Base-by-base conservation (phyloP, 2,329 filamentous ascomycete species). In the Zasmidium cellare region DNA sequence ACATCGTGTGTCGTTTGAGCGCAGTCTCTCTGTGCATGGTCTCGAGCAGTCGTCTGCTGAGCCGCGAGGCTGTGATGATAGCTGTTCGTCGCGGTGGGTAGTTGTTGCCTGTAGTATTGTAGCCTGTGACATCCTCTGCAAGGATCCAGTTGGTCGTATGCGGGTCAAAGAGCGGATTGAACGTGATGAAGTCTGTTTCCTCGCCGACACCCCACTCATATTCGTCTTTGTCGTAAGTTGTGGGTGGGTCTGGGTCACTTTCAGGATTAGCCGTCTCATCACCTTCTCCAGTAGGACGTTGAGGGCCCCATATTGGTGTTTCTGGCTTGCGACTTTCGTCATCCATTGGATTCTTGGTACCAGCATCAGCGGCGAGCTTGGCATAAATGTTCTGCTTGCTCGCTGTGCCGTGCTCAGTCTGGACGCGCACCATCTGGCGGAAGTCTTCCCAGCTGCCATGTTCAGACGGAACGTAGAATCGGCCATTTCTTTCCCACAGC, bases 21-120 rank as follows among this genome's bases (percentile, higher is more conserved):
- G 87, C 86, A 3, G 86, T 88, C 68, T 91, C 88, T 64, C 89
- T 82, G 73, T 92, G 89, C 87, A 92, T 92, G 3, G 84, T 84
- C 47, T 81, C 75, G 5, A 92, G 76, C 1, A 92, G 78, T 12
- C 87, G 82, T 22, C 85, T 82, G 24, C 84, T 88, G 31, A 91
- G 77, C 9, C 89, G 85, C 1, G 82, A 85, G 0, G 88, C 87
- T 2, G 88, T 91, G 60, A 91, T 86, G 69, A 91, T 89, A 51
- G 87, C 84, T 41, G 84, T 85, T 44, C 89, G 83, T 18, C 88
- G 86, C 0, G 89, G 88, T 0, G 87, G 87, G 2, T 82, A 78
- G 7, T 79, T 77, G 9, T 51, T 52, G 11, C 78, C 75, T 3
- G 72, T 72, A 14, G 67, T 76, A 61, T 86, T 80, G 75, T 91